Conservation (phyloP, 2,329 filamentous ascomycete species). For the Shiraia bambusicola region DNA sequence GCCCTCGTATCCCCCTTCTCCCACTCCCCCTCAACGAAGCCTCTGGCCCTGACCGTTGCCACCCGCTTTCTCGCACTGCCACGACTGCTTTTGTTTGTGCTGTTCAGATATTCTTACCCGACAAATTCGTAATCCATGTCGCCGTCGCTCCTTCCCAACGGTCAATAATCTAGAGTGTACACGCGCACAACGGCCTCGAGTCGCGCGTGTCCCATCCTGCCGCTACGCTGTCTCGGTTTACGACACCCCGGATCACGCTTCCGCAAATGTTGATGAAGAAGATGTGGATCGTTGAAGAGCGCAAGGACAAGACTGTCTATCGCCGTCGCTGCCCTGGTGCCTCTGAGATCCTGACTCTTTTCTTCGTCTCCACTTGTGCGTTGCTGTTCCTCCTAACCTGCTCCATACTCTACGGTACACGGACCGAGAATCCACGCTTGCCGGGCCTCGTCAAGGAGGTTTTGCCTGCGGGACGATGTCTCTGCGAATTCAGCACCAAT, state of each 20-base stretch:
- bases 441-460: constrained; percentile 36
- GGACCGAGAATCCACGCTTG: constrained; percentile 30
- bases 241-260: constrained; percentile 9
- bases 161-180: constrained; percentile 12
- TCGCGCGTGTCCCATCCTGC: constrained; percentile 17
- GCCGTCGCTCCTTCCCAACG: constrained; percentile 11
- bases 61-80: neutral
- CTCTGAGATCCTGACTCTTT: constrained; percentile 28
- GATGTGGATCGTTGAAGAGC: constrained; percentile 27
- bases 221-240: constrained; percentile 11
- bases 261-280: constrained; percentile 22
- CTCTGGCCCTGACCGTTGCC: neutral
- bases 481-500: constrained; percentile 36
- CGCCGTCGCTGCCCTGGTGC: constrained; percentile 29
- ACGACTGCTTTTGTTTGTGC: neutral
- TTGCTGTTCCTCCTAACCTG: constrained; percentile 35
- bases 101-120: neutral
- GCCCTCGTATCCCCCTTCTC: constrained; percentile 2
- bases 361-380: constrained; percentile 31
- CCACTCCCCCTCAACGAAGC: neutral
- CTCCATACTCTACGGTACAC: constrained; percentile 38
- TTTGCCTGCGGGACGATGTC: constrained; percentile 36
- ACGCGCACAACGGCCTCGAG: constrained; percentile 12
- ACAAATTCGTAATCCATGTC: constrained; percentile 16
- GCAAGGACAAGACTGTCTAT: constrained; percentile 31